Percentiles rank a stretch among this genome's conserved stretches.
Evolutionary conservation across 1,284 basidiomycete genomes (phyloP).

Genomic region (Ceratobasidium sp.): DNA sequence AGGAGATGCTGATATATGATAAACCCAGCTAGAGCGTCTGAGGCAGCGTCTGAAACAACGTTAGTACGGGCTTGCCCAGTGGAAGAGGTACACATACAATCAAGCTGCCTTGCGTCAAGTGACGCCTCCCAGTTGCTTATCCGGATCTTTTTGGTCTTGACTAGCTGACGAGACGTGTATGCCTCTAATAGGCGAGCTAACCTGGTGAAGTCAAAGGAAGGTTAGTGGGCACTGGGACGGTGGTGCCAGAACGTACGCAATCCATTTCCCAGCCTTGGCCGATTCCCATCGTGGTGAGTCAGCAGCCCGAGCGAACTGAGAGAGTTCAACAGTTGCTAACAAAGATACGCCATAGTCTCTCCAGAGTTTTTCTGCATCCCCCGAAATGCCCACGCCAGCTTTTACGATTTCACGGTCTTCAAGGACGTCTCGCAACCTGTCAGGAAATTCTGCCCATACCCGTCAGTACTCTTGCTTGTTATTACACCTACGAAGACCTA

Average conservation of each 20-base stretch:
- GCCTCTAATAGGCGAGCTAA: constrained; percentile 14
- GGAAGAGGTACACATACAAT: neutral
- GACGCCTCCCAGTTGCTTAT: constrained; percentile 29
- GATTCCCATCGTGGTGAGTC: constrained; percentile 8
- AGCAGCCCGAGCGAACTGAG: constrained; percentile 7
- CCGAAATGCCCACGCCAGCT: constrained; percentile 23
- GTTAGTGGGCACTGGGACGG: neutral
- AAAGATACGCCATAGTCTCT: constrained; percentile 18
- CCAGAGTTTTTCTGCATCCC: constrained; percentile 30
- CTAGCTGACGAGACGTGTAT: neutral
- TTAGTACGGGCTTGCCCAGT: neutral
- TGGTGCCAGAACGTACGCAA: constrained; percentile 5
- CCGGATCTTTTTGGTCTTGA: neutral
- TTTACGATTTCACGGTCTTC: constrained; percentile 13
- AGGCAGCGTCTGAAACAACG: constrained; percentile 8
- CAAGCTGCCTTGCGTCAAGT: neutral
- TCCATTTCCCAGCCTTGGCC: neutral
- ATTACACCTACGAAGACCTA: neutral
- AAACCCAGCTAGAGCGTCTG: constrained; percentile 22
- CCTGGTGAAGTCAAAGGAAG: neutral
- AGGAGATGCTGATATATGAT: constrained; percentile 12
- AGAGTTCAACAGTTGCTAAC: constrained; percentile 10
- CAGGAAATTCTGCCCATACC: constrained; percentile 3
- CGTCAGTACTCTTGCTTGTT: too few relatives aligned
- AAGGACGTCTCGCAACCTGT: constrained; percentile 1